A percentile compares a stretch with the other conserved stretches of the same genome.
These are phyloP conservation scores for Didymella segeticola DNA, from an alignment of 2,329 filamentous ascomycete genomes.

Conservation along the genomic window DNA sequence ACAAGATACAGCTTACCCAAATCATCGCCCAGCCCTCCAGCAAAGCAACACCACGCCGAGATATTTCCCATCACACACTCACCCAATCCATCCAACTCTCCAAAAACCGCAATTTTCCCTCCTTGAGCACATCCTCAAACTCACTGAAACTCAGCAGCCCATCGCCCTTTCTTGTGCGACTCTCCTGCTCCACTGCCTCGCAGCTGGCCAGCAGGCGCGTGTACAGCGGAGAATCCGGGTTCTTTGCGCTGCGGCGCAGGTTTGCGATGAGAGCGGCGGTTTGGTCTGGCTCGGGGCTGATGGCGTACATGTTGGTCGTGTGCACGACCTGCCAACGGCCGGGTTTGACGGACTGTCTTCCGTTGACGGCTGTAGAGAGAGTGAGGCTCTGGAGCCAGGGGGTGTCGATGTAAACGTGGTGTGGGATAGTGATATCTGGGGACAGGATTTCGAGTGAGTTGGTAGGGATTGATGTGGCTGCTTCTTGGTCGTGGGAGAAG, in stretches of 20 bases:
- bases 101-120: slow-evolving; percentile 73
- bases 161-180: slow-evolving; percentile 74
- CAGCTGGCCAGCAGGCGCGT: slow-evolving; percentile 57
- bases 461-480: background rate
- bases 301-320: slow-evolving; percentile 16
- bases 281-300: slow-evolving; percentile 10
- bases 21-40: too few relatives aligned
- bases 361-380: background rate
- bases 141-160: slow-evolving; percentile 80
- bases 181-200: slow-evolving; percentile 71
- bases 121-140: slow-evolving; percentile 76
- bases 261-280: slow-evolving; percentile 9
- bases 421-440: slow-evolving; percentile 6
- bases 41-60: too few relatives aligned
- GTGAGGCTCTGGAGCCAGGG: slow-evolving; percentile 16
- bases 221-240: slow-evolving; percentile 29
- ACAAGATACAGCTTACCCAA: too few relatives aligned
- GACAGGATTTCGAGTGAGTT: background rate
- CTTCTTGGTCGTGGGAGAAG: background rate
- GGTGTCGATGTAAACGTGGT: slow-evolving; percentile 22
- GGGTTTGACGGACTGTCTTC: slow-evolving; percentile 1
- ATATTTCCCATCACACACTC: slow-evolving; percentile 46
- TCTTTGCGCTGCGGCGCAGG: slow-evolving; percentile 29
- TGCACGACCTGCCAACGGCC: slow-evolving; percentile 13
- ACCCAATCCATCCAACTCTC: slow-evolving; percentile 88